Percentiles rank a stretch among this genome's conserved stretches.
Conservation (phyloP, 495 filamentous ascomycete species). For the Rhypophila decipiens region DNA sequence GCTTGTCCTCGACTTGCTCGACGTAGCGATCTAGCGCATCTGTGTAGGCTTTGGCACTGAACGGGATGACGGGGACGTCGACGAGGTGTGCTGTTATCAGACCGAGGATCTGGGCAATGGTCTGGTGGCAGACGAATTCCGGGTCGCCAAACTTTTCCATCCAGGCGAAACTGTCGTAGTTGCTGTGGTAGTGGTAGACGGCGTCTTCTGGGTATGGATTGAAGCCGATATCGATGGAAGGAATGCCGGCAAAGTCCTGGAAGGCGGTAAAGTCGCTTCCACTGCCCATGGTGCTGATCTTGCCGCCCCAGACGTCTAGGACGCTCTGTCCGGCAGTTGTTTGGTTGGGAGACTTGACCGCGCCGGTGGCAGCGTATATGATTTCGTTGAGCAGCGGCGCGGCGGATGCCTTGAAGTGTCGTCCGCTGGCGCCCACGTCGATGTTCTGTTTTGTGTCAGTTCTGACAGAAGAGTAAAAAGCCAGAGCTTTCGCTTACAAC, state of each 20-base stretch:
- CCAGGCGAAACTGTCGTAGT: slow-evolving; percentile 91
- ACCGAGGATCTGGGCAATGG: slow-evolving; percentile 72
- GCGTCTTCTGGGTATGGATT: slow-evolving; percentile 36
- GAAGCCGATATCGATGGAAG: slow-evolving; percentile 82
- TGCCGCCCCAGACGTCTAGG: slow-evolving; percentile 60
- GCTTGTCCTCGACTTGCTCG: slow-evolving; percentile 58
- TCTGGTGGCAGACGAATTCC: slow-evolving; percentile 72
- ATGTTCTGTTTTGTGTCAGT: slow-evolving; percentile 50
- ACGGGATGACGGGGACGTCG: slow-evolving; percentile 70
- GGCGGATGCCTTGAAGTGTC: slow-evolving; percentile 61
- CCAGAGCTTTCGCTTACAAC: slow-evolving; percentile 30
- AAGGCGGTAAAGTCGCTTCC: slow-evolving; percentile 90
- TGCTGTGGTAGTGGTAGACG: slow-evolving; percentile 80
- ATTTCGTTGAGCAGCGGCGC: slow-evolving; percentile 75
- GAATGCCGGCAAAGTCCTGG: slow-evolving; percentile 83
- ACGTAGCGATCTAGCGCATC: slow-evolving; percentile 57
- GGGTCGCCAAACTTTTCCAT: slow-evolving; percentile 80
- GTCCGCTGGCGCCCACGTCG: slow-evolving; percentile 71
- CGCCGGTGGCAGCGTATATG: slow-evolving; percentile 59
- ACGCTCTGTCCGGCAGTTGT: slow-evolving; percentile 72
- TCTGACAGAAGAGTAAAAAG: not conserved
- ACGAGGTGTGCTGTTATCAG: slow-evolving; percentile 74
- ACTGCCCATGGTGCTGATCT: slow-evolving; percentile 63
- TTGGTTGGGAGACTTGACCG: slow-evolving; percentile 78
- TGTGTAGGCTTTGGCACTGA: slow-evolving; percentile 72